A percentile compares a stretch with the other conserved stretches of the same genome.
Evolutionary conservation across 116 monocot species (phyloP).

Genomic region (Papilionanthe hybrid): DNA sequence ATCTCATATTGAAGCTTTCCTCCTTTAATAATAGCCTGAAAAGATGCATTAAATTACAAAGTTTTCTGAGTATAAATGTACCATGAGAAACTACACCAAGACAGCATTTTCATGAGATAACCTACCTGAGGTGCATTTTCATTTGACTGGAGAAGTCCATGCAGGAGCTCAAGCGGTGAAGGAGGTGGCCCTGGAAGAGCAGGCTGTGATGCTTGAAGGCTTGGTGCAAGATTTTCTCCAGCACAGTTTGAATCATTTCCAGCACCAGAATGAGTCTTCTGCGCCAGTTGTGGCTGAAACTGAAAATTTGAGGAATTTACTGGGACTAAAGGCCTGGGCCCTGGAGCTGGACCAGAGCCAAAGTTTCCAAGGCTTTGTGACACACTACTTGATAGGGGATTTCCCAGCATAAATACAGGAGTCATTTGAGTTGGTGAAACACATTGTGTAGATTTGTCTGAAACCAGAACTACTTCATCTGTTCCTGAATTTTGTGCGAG

Average conservation of each 20-base stretch:
- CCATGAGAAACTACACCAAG: neutral
- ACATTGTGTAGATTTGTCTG: neutral
- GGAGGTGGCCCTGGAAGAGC: slow-evolving; percentile 21
- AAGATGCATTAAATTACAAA: neutral
- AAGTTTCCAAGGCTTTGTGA: slow-evolving; percentile 4
- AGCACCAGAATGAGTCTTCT: slow-evolving; percentile 9
- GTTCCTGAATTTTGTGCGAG: neutral
- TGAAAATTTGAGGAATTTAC: slow-evolving; percentile 7
- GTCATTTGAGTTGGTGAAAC: too few species aligned
- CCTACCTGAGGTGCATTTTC: slow-evolving; percentile 1
- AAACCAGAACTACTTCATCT: neutral
- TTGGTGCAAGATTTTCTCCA: neutral
- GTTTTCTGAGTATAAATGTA: neutral
- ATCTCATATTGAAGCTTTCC: neutral
- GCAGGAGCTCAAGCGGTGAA: slow-evolving; percentile 16
- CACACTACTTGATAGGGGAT: too few species aligned
- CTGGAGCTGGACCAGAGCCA: slow-evolving; percentile 8
- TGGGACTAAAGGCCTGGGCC: slow-evolving; percentile 5
- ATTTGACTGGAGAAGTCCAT: neutral
- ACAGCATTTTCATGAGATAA: neutral
- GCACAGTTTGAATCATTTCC: neutral
- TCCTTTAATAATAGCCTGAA: slow-evolving; percentile 17
- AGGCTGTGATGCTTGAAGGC: slow-evolving; percentile 5
- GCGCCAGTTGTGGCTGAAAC: slow-evolving; percentile 1
- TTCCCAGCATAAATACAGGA: neutral